Conservation (phyloP, 1,284 basidiomycete species). For the Microbotryum saponariae region DNA sequence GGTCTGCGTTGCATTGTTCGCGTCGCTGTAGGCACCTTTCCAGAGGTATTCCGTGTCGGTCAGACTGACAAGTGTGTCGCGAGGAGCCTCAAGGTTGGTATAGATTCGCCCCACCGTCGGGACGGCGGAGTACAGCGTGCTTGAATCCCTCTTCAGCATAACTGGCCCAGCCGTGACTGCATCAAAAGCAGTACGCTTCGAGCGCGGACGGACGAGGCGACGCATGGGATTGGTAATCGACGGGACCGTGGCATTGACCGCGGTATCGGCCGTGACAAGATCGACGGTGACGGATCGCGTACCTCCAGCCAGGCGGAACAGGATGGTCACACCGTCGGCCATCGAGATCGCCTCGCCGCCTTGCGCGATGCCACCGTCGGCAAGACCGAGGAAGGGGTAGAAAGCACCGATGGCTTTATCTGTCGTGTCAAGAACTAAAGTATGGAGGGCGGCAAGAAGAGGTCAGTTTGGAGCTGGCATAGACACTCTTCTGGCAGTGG, state of each 20-base stretch:
- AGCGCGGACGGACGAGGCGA: conserved; percentile 6
- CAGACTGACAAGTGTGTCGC: conserved; percentile 21
- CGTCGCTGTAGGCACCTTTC: conserved; percentile 13
- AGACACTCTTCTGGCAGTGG: too few species aligned
- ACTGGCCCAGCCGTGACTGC: neutral
- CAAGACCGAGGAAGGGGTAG: conserved; percentile 22
- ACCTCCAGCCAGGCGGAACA: conserved; percentile 20
- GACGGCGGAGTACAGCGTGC: conserved; percentile 10
- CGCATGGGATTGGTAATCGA: conserved; percentile 12
- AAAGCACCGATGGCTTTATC: conserved; percentile 6
- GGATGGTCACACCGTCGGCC: conserved; percentile 5
- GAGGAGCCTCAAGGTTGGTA: conserved; percentile 3
- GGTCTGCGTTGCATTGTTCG: neutral
- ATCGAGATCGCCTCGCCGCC: neutral
- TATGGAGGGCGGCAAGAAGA: neutral
- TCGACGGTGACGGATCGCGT: conserved; percentile 19
- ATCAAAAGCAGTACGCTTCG: neutral
- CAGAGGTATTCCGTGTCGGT: conserved; percentile 18
- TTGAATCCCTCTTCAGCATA: neutral
- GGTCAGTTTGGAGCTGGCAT: neutral
- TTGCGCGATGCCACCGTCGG: conserved; percentile 10
- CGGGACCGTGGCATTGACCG: conserved; percentile 14
- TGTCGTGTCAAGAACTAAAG: conserved; percentile 28
- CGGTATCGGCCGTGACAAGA: conserved; percentile 21
- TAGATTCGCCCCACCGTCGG: conserved; percentile 15